phyloP scores from a whole-genome alignment of 371 early-diverging fungal genomes.

The Haplosporangium sp. region DNA sequence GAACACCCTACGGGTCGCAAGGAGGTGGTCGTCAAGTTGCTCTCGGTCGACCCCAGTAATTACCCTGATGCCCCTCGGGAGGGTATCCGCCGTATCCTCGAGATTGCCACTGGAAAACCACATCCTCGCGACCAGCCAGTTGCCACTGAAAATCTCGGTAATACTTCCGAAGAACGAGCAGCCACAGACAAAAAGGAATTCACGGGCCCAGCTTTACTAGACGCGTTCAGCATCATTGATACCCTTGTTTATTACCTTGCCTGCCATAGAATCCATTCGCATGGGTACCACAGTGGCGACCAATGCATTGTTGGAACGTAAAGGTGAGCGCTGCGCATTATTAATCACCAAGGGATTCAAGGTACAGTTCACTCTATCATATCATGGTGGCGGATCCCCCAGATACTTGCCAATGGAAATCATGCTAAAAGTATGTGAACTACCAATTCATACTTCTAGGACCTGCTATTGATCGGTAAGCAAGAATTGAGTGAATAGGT shows the following conservation, averaged over 20 bases:
- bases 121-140: conserved; percentile 79
- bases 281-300: conserved; percentile 99
- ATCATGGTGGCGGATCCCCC: background rate
- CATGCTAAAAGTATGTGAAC: background rate
- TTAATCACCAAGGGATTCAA: conserved; percentile 93
- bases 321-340: conserved; percentile 89
- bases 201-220: too few species aligned
- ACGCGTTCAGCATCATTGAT: background rate
- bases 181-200: too few species aligned
- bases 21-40: conserved; percentile 77
- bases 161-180: background rate
- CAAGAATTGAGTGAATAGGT: background rate
- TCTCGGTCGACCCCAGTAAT: conserved; percentile 92
- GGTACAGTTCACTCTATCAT: conserved; percentile 31
- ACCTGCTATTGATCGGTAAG: conserved; percentile 72
- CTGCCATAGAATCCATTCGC: conserved; percentile 77
- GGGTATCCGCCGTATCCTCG: conserved; percentile 93
- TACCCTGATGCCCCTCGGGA: conserved; percentile 96
- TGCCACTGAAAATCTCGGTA: conserved; percentile 80
- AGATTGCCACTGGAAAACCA: conserved; percentile 78
- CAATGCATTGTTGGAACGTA: conserved; percentile 91
- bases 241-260: too few species aligned
- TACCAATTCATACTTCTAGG: conserved; percentile 43
- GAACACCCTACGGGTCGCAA: conserved; percentile 59
- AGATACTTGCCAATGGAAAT: background rate